Evolutionary conservation across 768 basidiomycete genomes (phyloP).

Genomic region (Polyporus arcularius): DNA sequence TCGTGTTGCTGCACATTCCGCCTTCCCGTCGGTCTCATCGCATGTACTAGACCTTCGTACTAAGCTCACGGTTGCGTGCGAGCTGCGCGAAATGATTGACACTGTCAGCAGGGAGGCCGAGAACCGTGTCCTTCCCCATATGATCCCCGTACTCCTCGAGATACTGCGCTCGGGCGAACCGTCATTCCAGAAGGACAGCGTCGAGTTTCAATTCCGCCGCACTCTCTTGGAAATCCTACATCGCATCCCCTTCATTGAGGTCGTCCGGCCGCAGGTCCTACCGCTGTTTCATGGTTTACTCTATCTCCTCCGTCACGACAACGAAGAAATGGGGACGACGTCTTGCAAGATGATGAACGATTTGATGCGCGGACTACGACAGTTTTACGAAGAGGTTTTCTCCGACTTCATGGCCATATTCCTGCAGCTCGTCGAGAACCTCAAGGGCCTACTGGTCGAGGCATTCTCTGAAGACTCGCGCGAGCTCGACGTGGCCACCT

Average conservation of each 20-base stretch:
- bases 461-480: conserved; percentile 70
- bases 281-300: conserved; percentile 80
- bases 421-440: conserved; percentile 74
- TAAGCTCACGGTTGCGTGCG: conserved; percentile 69
- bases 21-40: not conserved
- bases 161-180: conserved; percentile 70
- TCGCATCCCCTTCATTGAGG: conserved; percentile 80
- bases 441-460: conserved; percentile 70
- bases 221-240: conserved; percentile 88
- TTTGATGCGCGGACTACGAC: conserved; percentile 75
- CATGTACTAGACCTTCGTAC: conserved; percentile 61
- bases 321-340: conserved; percentile 91
- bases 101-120: conserved; percentile 72
- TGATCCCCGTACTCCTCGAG: conserved; percentile 74
- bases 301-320: conserved; percentile 82
- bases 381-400: conserved; percentile 70
- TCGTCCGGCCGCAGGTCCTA: conserved; percentile 66
- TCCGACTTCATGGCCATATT: conserved; percentile 81
- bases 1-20: not conserved
- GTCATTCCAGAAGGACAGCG: conserved; percentile 62
- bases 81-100: conserved; percentile 82
- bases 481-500: conserved; percentile 52
- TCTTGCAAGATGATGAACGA: conserved; percentile 94
- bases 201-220: conserved; percentile 83
- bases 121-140: conserved; percentile 65